Evolutionary conservation across 179 eudicot species (phyloP).

Genomic region (Beta corolliflora): DNA sequence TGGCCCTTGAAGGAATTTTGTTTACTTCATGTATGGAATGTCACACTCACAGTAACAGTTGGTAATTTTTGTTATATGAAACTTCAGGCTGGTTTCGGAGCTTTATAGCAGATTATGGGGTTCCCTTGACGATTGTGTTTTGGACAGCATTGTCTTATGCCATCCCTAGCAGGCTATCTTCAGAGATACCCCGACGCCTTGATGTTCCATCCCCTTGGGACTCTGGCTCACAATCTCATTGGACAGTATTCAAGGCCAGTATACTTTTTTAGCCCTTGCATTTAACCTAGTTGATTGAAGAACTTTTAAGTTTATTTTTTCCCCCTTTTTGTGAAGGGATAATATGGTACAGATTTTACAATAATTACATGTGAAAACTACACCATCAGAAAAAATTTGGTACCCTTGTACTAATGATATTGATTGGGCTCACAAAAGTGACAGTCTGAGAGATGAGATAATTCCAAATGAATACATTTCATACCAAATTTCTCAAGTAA

Average conservation of each 20-base stretch:
- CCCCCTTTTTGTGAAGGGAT: background rate
- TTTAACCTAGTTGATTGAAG: background rate
- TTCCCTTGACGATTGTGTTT: conserved; percentile 46
- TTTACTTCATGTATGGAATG: background rate
- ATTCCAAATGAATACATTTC: too few species aligned
- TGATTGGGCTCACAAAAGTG: too few species aligned
- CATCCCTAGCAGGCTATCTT: conserved; percentile 41
- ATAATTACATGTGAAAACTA: background rate
- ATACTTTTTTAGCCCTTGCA: background rate
- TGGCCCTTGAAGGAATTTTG: background rate
- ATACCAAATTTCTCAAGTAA: too few species aligned
- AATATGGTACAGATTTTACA: background rate
- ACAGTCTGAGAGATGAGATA: too few species aligned
- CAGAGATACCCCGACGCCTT: conserved; percentile 63
- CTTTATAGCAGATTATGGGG: conserved; percentile 64
- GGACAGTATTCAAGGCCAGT: conserved; percentile 50
- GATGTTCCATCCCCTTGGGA: conserved; percentile 53
- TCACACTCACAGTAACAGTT: background rate
- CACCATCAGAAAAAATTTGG: background rate
- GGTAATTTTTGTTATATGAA: background rate
- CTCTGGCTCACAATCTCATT: conserved; percentile 38
- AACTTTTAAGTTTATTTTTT: background rate
- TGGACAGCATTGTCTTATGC: conserved; percentile 56
- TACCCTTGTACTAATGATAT: too few species aligned
- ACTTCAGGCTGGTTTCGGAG: conserved; percentile 46